phyloP scores from a whole-genome alignment of 345 rosid species.

The Angophora floribunda region DNA sequence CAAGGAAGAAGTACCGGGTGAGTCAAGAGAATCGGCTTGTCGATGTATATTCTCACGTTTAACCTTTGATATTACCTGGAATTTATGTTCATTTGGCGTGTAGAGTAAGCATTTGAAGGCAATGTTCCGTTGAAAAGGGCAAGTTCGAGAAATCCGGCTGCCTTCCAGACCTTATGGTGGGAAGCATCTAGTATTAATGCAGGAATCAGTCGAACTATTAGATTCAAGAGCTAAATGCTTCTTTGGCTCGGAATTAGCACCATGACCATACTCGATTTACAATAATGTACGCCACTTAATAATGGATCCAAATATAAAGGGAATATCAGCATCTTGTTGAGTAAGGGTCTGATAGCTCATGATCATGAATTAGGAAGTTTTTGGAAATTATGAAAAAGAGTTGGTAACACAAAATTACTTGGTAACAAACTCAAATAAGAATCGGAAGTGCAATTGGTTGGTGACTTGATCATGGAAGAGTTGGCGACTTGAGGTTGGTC shows the following conservation, averaged over 20 bases:
- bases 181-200: conserved; percentile 60
- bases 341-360: not conserved
- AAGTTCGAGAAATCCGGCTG: conserved; percentile 42
- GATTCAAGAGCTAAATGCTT: conserved; percentile 33
- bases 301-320: not conserved
- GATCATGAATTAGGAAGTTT: not conserved
- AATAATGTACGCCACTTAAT: not conserved
- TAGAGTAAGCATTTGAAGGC: conserved; percentile 43
- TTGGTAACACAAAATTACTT: not conserved
- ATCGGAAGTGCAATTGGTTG: not conserved
- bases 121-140: conserved; percentile 41
- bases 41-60: not conserved
- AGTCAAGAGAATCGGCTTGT: not conserved
- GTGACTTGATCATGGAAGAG: too few species aligned
- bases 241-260: too few species aligned
- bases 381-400: too few species aligned
- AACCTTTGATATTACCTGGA: not conserved
- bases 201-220: conserved; percentile 48
- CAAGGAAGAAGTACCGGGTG: conserved; percentile 84
- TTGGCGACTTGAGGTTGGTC: too few species aligned
- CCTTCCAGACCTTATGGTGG: conserved; percentile 53
- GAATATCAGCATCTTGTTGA: not conserved
- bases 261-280: too few species aligned
- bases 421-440: not conserved
- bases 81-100: not conserved